A percentile compares a stretch with the other conserved stretches of the same genome.
Conservation (phyloP, 164 flowering plant species). For the Berberis vulgaris region DNA sequence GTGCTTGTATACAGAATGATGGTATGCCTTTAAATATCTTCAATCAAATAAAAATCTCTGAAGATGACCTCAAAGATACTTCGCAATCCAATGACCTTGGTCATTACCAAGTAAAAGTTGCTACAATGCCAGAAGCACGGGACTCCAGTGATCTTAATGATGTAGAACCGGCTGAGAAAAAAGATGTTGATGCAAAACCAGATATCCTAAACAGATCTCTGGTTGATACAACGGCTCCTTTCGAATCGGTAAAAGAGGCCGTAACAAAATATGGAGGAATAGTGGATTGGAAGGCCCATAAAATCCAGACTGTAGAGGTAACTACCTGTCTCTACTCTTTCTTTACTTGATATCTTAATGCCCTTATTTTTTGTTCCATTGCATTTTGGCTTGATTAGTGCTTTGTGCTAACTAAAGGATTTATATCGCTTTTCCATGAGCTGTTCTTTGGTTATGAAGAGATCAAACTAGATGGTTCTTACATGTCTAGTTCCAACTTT, state of each 20-base stretch:
- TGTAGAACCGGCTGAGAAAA: slow-evolving; percentile 16
- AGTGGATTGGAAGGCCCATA: slow-evolving; percentile 93
- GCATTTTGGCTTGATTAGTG: too few species aligned
- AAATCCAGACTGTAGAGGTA: slow-evolving; percentile 71
- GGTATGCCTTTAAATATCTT: slow-evolving; percentile 5
- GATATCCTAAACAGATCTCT: slow-evolving; percentile 18
- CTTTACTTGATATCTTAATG: neutral
- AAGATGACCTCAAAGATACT: slow-evolving; percentile 1
- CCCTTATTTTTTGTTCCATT: neutral
- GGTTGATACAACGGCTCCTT: slow-evolving; percentile 82
- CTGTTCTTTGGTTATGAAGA: too few species aligned
- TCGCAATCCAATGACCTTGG: slow-evolving; percentile 13
- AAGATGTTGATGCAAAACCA: slow-evolving; percentile 15
- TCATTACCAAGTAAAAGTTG: slow-evolving; percentile 15
- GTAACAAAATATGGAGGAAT: slow-evolving; percentile 92
- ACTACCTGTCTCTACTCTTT: too few species aligned
- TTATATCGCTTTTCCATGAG: too few species aligned
- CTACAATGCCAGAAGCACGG: slow-evolving; percentile 10
- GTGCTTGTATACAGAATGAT: slow-evolving; percentile 5
- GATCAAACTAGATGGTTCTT: too few species aligned
- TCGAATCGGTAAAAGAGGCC: slow-evolving; percentile 88
- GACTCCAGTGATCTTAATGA: slow-evolving; percentile 11
- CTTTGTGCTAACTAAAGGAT: too few species aligned
- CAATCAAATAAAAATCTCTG: slow-evolving; percentile 5
- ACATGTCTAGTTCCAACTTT: too few species aligned